phyloP scores from a whole-genome alignment of 495 filamentous ascomycete genomes.

The Beverwykella pulmonaria region DNA sequence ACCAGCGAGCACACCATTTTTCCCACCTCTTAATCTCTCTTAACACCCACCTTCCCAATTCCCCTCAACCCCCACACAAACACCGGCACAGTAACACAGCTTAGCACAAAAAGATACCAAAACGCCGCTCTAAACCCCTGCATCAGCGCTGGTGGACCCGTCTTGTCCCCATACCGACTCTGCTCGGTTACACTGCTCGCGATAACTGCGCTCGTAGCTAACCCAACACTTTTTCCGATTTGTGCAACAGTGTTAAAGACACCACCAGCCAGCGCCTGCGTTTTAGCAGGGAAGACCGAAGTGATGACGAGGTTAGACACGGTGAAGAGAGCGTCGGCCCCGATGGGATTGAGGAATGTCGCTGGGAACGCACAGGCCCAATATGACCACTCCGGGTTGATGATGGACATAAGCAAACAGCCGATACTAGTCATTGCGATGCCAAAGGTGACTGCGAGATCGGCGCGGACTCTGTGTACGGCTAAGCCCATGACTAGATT shows the following conservation, averaged over 20 bases:
- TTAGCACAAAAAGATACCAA: constrained; percentile 61
- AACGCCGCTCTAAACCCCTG: constrained; percentile 63
- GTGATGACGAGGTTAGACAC: constrained; percentile 65
- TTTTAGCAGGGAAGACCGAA: constrained; percentile 58
- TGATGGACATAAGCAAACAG: constrained; percentile 60
- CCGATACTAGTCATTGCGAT: constrained; percentile 51
- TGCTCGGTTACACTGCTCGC: constrained; percentile 54
- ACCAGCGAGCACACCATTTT: too few relatives aligned
- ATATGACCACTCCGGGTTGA: constrained; percentile 53
- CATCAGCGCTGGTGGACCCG: constrained; percentile 51
- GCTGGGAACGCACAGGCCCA: constrained; percentile 61
- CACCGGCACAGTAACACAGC: constrained; percentile 49
- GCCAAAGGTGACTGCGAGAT: constrained; percentile 51
- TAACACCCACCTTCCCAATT: constrained; percentile 59
- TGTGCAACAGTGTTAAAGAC: constrained; percentile 68
- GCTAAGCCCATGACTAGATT: constrained; percentile 61
- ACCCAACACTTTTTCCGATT: constrained; percentile 61
- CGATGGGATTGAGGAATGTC: constrained; percentile 55
- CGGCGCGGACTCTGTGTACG: constrained; percentile 57
- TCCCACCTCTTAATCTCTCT: constrained; percentile 52
- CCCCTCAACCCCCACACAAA: constrained; percentile 54
- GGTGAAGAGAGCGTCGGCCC: constrained; percentile 63
- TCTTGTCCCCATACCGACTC: constrained; percentile 36
- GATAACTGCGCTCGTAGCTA: constrained; percentile 60
- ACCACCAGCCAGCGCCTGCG: constrained; percentile 63